Conservation (phyloP, 441 rosid species). For the Gossypium gossypioides region DNA sequence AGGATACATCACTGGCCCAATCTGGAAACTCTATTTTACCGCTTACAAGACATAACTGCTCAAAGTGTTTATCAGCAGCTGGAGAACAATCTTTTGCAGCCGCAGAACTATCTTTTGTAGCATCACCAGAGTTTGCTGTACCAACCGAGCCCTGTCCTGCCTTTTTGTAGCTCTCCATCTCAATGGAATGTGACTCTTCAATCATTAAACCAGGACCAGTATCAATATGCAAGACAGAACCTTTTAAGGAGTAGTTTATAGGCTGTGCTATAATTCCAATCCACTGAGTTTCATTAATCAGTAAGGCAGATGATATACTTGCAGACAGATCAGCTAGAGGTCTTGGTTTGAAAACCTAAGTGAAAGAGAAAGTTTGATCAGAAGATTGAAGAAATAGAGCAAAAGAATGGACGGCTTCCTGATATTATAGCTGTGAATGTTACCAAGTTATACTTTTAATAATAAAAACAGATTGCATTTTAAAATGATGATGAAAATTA, state of each 20-base stretch:
- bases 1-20: slow-evolving; percentile 73
- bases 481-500: background rate
- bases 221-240: slow-evolving; percentile 78
- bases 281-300: slow-evolving; percentile 91
- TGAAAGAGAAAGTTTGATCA: slow-evolving; percentile 17
- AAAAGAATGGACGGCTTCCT: slow-evolving; percentile 1
- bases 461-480: background rate
- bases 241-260: slow-evolving; percentile 69
- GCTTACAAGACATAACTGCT: slow-evolving; percentile 45
- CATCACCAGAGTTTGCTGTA: slow-evolving; percentile 20
- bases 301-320: slow-evolving; percentile 74
- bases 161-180: slow-evolving; percentile 48
- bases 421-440: background rate
- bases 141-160: slow-evolving; percentile 23
- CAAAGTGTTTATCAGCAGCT: slow-evolving; percentile 35
- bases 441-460: background rate
- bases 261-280: slow-evolving; percentile 73
- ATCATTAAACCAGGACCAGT: slow-evolving; percentile 89
- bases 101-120: slow-evolving; percentile 22
- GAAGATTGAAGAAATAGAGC: slow-evolving; percentile 15
- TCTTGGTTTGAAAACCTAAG: slow-evolving; percentile 85
- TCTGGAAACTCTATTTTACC: slow-evolving; percentile 74
- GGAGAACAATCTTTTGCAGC: slow-evolving; percentile 22
- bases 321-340: slow-evolving; percentile 92
- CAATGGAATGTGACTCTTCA: slow-evolving; percentile 66